Conservation (phyloP, 1,139 yeast genomes). For the Pichia sp. region DNA sequence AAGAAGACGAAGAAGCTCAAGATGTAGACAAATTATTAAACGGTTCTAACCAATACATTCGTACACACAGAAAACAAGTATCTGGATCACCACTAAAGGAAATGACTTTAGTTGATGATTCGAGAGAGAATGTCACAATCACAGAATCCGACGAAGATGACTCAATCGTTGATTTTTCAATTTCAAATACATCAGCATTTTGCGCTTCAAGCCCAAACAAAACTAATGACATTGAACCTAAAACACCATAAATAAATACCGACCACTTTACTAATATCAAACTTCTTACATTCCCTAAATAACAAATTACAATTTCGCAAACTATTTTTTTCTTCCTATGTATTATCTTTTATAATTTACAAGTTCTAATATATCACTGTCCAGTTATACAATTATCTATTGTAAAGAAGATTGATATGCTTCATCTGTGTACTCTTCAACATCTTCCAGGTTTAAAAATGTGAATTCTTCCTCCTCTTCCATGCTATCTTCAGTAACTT, state of each 20-base stretch:
- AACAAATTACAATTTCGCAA: too few relatives aligned
- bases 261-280: slow-evolving; percentile 5
- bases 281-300: background rate
- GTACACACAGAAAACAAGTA: background rate
- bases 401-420: slow-evolving; percentile 35
- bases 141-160: background rate
- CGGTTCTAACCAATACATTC: background rate
- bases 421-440: slow-evolving; percentile 55
- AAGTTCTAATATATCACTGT: too few relatives aligned
- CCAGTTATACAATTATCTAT: background rate
- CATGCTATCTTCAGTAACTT: slow-evolving; percentile 7
- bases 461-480: slow-evolving; percentile 36
- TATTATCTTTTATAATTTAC: too few relatives aligned
- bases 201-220: slow-evolving; percentile 1
- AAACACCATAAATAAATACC: slow-evolving; percentile 10
- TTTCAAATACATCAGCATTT: background rate
- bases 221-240: slow-evolving; percentile 4
- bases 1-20: slow-evolving; percentile 1
- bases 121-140: background rate
- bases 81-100: slow-evolving; percentile 14
- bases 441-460: slow-evolving; percentile 44
- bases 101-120: slow-evolving; percentile 2
- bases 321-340: too few relatives aligned
- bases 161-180: slow-evolving; percentile 3
- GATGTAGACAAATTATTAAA: slow-evolving; percentile 11